Percentiles rank a stretch among this genome's conserved stretches.
These are phyloP conservation scores for Leccinum fibrillosum DNA, from an alignment of 768 basidiomycete genomes.

Conservation along the genomic window DNA sequence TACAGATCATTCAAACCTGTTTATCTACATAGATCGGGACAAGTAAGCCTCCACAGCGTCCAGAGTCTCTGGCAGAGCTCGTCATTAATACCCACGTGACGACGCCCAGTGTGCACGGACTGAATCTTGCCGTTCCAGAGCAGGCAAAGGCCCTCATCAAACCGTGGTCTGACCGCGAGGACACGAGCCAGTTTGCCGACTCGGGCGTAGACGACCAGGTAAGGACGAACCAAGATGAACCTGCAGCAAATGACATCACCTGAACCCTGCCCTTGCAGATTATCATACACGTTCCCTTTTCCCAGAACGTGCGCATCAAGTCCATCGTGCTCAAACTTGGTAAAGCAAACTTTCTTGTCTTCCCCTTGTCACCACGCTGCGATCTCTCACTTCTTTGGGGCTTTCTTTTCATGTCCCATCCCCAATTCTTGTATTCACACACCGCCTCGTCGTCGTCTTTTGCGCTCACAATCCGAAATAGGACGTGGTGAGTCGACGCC, in stretches of 20 bases:
- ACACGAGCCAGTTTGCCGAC: conserved; percentile 60
- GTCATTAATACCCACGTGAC: conserved; percentile 1
- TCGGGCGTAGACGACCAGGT: conserved; percentile 89
- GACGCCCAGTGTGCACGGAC: conserved; percentile 63
- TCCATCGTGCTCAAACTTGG: conserved; percentile 78
- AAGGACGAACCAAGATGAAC: conserved; percentile 14
- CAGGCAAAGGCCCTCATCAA: conserved; percentile 75
- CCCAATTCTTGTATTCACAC: neutral
- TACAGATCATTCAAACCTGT: conserved; percentile 54
- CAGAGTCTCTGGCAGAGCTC: neutral
- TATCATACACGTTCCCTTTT: conserved; percentile 80
- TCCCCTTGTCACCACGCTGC: conserved; percentile 7
- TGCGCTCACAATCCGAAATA: conserved; percentile 22
- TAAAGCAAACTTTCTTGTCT: conserved; percentile 30
- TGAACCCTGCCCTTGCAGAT: conserved; percentile 43
- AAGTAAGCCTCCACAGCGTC: conserved; percentile 41
- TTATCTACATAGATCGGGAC: conserved; percentile 58
- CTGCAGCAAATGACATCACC: conserved; percentile 7
- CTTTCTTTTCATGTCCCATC: conserved; percentile 2
- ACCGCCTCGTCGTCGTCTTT: conserved; percentile 2
- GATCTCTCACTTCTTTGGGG: conserved; percentile 8
- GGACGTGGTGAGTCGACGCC: conserved; percentile 79
- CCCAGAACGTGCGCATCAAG: conserved; percentile 69
- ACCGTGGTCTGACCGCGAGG: conserved; percentile 77
- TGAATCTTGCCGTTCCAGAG: conserved; percentile 80